Evolutionary conservation across 768 basidiomycete genomes (phyloP).

Genomic region (Infundibulicybe gibba): DNA sequence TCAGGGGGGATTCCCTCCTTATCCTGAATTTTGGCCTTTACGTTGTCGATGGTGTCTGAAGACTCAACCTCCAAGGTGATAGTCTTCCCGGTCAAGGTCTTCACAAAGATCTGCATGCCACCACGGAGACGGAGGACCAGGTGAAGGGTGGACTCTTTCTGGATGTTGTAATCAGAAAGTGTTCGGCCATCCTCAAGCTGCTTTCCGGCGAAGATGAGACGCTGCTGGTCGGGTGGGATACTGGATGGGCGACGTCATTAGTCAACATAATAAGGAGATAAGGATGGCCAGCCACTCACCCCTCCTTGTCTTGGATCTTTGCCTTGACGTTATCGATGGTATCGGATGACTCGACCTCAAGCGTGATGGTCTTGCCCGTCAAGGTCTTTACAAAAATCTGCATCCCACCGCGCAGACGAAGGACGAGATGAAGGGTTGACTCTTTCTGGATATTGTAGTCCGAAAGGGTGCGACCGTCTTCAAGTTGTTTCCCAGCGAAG

Average conservation of each 20-base stretch:
- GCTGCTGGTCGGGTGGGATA: constrained; percentile 85
- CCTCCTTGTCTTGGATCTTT: constrained; percentile 95
- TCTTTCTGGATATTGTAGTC: constrained; percentile 97
- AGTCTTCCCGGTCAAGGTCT: constrained; percentile 87
- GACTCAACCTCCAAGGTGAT: constrained; percentile 94
- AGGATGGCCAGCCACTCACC: constrained; percentile 15
- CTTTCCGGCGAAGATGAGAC: constrained; percentile 90
- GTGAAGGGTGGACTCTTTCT: constrained; percentile 84
- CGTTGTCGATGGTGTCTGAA: constrained; percentile 90
- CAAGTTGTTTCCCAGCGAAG: constrained; percentile 94
- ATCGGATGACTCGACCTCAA: constrained; percentile 84
- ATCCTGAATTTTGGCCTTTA: constrained; percentile 80
- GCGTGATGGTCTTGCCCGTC: constrained; percentile 90
- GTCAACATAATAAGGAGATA: neutral
- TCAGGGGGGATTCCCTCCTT: constrained; percentile 91
- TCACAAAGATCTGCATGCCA: constrained; percentile 91
- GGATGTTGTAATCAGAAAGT: constrained; percentile 87
- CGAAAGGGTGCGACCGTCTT: constrained; percentile 88
- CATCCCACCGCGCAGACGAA: constrained; percentile 91
- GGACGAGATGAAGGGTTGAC: constrained; percentile 84
- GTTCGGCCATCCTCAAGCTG: constrained; percentile 94
- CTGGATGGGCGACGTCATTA: constrained; percentile 8
- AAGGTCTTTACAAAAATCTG: constrained; percentile 81
- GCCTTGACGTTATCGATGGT: constrained; percentile 87
- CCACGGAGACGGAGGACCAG: constrained; percentile 84